Percentiles rank a stretch among this genome's conserved stretches.
These are phyloP conservation scores for Saturnispora halmiae DNA, from an alignment of 805 yeast genomes.

Conservation along the genomic window DNA sequence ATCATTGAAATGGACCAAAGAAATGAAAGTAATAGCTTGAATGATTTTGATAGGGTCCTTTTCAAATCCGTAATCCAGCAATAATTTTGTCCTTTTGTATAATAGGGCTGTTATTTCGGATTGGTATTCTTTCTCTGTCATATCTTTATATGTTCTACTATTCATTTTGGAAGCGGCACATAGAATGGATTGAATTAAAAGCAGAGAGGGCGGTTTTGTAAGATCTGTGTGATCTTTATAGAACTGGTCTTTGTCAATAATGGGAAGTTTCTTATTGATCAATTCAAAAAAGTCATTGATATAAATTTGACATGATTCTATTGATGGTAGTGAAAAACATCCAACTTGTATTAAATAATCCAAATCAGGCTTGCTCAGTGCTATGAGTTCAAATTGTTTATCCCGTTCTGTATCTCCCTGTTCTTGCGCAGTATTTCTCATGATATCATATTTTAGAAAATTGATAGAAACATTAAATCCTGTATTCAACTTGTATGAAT, in stretches of 20 bases:
- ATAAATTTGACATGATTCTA: constrained; percentile 48
- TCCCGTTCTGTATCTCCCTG: no score
- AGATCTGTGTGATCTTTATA: constrained; percentile 47
- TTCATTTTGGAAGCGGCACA: constrained; percentile 60
- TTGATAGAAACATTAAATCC: constrained; percentile 15
- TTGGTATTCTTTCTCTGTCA: constrained; percentile 39
- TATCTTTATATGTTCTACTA: constrained; percentile 37
- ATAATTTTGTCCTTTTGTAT: constrained; percentile 63
- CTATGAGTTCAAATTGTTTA: constrained; percentile 24
- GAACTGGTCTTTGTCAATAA: constrained; percentile 54
- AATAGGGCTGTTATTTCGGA: constrained; percentile 37
- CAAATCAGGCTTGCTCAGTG: constrained; percentile 7
- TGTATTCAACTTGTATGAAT: constrained; percentile 14
- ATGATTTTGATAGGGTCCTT: constrained; percentile 51
- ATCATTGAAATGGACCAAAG: constrained; percentile 20
- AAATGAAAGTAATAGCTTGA: constrained; percentile 33
- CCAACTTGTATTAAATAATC: constrained; percentile 32
- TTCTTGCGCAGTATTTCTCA: no score
- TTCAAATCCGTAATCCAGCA: constrained; percentile 64
- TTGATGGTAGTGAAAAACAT: constrained; percentile 60
- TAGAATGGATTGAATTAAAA: constrained; percentile 56
- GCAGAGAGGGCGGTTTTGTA: constrained; percentile 47
- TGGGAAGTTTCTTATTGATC: constrained; percentile 62
- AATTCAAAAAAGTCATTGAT: constrained; percentile 52
- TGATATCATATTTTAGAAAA: constrained; percentile 29